Base-by-base conservation (phyloP, 2,329 filamentous ascomycete genomes). In the Phaeosphaeriaceae sp. region DNA sequence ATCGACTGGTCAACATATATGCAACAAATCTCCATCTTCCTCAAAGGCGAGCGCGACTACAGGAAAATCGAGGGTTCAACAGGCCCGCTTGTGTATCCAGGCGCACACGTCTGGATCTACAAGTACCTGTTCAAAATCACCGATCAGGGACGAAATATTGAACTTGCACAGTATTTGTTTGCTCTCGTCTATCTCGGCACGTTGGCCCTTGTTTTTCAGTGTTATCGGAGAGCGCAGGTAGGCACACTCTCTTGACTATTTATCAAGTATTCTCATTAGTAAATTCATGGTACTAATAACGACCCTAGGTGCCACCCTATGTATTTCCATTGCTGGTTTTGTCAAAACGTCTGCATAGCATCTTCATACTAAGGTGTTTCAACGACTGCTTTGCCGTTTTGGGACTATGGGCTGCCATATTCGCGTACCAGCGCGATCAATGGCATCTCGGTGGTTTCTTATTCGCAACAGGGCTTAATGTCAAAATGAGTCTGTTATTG, bases 1-100 rank as follows among this genome's bases (percentile, higher is more conserved):
- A 99, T 99, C 67, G 94, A 99, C 76, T 99, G 93, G 93, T 83
- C 82, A 50, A 91, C 94, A 0, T 99, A 99, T 74, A 97, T 99
- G 92, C 83, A 97, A 71, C 94, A 99, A 68, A 81, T 97, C 36
- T 76, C 83, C 33, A 86, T 92, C 62, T 94, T 88, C 67, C 77
- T 92, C 37, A 81, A 84, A 15, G 94, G 94, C 66, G 92, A 97
- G 78, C 86, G 89, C 69, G 88, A 97, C 74, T 99, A 99, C 74
- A 85, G 84, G 52, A 82, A 86, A 49, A 92, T 99, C 69, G 83
- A 87, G 67, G 94, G 94, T 61, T 88, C 86, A 51, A 99, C 94
- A 0, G 94, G 94, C 1, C 94, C 94, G 3, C 81, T 97, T 42
- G 94, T 99, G 52, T 99, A 99, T 75, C 94, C 94, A 16, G 94